Conservation (phyloP, 75 land plant genomes). For the Picea glauca region DNA sequence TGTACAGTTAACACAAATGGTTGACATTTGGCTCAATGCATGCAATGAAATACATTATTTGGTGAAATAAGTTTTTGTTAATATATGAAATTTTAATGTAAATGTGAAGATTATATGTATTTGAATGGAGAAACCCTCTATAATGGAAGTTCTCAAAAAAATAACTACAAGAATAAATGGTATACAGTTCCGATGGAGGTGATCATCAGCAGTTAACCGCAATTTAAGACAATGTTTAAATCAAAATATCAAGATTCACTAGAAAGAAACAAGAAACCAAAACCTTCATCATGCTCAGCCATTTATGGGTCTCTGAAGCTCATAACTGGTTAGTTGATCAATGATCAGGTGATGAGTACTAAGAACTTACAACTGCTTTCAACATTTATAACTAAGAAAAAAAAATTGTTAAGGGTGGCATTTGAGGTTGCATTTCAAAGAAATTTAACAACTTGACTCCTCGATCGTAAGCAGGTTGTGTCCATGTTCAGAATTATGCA, state of each 20-base stretch:
- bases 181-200: neutral
- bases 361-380: neutral
- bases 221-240: neutral
- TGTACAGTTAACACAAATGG: constrained; percentile 28
- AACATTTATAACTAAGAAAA: neutral
- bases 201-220: neutral
- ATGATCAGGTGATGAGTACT: neutral
- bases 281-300: neutral
- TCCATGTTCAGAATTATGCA: neutral
- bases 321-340: neutral
- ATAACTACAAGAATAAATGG: neutral
- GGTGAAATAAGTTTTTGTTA: neutral
- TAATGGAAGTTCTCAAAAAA: neutral
- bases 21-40: neutral
- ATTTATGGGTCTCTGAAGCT: neutral
- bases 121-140: neutral
- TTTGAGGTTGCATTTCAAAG: neutral
- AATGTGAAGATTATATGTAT: neutral
- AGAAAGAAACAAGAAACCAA: neutral
- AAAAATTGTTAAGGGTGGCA: neutral
- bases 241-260: neutral
- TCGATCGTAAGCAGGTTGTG: neutral
- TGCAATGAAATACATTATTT: neutral
- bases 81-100: neutral
- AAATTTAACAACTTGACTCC: neutral